Evolutionary conservation across 345 rosid genomes (phyloP), one percentile per base, ranked within the genome.

Genomic region (Hibiscus syriacus): DNA sequence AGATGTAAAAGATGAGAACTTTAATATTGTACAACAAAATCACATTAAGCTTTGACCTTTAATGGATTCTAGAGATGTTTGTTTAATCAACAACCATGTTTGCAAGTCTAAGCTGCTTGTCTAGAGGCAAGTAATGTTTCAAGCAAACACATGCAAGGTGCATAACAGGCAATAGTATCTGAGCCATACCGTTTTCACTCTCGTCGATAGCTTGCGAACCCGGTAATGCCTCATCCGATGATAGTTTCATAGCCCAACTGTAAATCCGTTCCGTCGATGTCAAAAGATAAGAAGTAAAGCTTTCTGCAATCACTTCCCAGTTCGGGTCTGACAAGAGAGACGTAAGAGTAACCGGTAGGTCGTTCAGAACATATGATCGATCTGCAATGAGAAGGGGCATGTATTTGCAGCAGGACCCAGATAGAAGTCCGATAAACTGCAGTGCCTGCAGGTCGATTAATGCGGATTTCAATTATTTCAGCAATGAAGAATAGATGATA

Each of bases 371-470:
- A 0, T 81, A 82, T 16, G 70, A 46, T 25, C 36, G 77, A 70
- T 93, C 96, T 66, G 85, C 66, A 70, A 84, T 82, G 66, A 93
- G 80, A 71, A 90, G 80, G 30, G 97, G 92, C 98, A 88, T 90
- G 71, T 88, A 93, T 75, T 84, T 87, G 79, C 92, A 86, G 80
- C 92, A 84, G 78, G 90, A 86, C 53, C 96, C 85, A 11, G 88
- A 84, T 54, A 93, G 80, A 17, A 93, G 87, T 68, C 94, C 96
- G 0, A 90, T 23, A 38, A 90, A 88, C 61, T 72, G 71, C 48
- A 93, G 72, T 32, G 90, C 86, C 98, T 92, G 88, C 17, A 68
- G 23, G 57, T 55, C 41, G 66, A 80, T 12, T 20, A 10, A 45
- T 36, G 36, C 43, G 13, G 32, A 57, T 3, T 64, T 52, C 30